Conservation (phyloP, 2,329 filamentous ascomycete species). For the Gaeumannomyces sp. region DNA sequence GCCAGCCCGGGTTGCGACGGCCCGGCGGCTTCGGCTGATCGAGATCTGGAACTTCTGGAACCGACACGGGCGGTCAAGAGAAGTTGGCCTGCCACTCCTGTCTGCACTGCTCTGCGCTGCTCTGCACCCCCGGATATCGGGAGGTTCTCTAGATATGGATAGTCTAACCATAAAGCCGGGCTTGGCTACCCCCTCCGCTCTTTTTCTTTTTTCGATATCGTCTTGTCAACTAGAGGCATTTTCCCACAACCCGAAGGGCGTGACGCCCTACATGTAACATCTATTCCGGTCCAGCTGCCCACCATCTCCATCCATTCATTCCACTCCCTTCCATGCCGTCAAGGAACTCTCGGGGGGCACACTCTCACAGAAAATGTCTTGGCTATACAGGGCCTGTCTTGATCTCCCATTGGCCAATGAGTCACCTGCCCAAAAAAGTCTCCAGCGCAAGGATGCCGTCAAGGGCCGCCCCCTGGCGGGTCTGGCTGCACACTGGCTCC, state of each 20-base stretch:
- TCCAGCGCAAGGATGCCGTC: background rate
- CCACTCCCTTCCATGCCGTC: background rate
- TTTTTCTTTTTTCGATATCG: background rate
- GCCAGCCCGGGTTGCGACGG: background rate
- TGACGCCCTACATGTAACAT: background rate
- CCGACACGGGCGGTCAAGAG: background rate
- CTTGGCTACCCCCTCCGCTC: background rate
- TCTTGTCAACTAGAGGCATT: background rate
- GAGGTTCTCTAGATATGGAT: background rate
- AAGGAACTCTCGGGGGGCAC: background rate
- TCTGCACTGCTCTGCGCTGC: too few relatives aligned
- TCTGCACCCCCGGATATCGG: background rate
- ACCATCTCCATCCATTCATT: background rate
- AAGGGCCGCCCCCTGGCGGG: background rate
- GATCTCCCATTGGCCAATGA: constrained; percentile 17
- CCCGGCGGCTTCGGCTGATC: background rate
- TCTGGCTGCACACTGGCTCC: background rate
- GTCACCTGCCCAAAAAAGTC: constrained; percentile 15
- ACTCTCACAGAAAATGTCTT: background rate
- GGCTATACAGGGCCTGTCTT: background rate
- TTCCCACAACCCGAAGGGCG: background rate
- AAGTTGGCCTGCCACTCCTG: background rate
- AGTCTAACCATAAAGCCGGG: too few relatives aligned
- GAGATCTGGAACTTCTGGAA: constrained; percentile 1
- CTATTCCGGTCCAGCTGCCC: background rate